Conservation (phyloP, 768 basidiomycete genomes). For the Psilocybe cubensis region DNA sequence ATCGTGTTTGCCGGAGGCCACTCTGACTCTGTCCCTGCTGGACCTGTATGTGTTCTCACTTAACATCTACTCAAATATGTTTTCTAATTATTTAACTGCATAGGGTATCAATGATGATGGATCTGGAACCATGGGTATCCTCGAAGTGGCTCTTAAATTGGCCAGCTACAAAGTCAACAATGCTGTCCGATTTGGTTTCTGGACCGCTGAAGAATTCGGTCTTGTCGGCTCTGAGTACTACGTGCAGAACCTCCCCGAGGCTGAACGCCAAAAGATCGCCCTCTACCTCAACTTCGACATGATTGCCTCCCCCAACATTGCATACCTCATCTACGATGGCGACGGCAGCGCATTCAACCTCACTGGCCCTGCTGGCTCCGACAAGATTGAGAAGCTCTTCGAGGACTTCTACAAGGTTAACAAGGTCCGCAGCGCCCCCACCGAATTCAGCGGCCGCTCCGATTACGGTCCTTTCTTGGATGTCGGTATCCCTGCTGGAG, state of each 20-base stretch:
- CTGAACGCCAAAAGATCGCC: slow-evolving; percentile 30
- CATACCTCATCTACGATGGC: slow-evolving; percentile 31
- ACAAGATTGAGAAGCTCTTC: slow-evolving; percentile 32
- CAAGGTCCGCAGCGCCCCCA: slow-evolving; percentile 23
- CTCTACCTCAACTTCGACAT: slow-evolving; percentile 40
- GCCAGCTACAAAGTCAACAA: slow-evolving; percentile 31
- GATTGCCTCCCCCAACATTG: slow-evolving; percentile 36
- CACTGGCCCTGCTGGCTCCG: slow-evolving; percentile 32
- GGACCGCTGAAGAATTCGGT: slow-evolving; percentile 36
- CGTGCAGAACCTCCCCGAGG: slow-evolving; percentile 26
- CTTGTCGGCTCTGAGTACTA: slow-evolving; percentile 35
- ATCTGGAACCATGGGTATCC: slow-evolving; percentile 31
- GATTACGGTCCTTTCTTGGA: slow-evolving; percentile 37
- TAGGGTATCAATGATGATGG: slow-evolving; percentile 36
- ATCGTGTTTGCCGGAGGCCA: slow-evolving; percentile 32
- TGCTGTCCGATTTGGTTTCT: slow-evolving; percentile 35
- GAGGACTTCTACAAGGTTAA: slow-evolving; percentile 25
- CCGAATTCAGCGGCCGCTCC: slow-evolving; percentile 29
- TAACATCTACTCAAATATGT: background rate
- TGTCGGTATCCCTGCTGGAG: slow-evolving; percentile 33
- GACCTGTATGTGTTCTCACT: slow-evolving; percentile 23
- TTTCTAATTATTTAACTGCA: background rate
- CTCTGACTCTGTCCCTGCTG: slow-evolving; percentile 34
- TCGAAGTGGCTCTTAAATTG: slow-evolving; percentile 32
- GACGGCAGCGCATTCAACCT: slow-evolving; percentile 32